Evolutionary conservation across 2,329 filamentous ascomycete species (phyloP).

Genomic region (Aspergillus alliaceus): DNA sequence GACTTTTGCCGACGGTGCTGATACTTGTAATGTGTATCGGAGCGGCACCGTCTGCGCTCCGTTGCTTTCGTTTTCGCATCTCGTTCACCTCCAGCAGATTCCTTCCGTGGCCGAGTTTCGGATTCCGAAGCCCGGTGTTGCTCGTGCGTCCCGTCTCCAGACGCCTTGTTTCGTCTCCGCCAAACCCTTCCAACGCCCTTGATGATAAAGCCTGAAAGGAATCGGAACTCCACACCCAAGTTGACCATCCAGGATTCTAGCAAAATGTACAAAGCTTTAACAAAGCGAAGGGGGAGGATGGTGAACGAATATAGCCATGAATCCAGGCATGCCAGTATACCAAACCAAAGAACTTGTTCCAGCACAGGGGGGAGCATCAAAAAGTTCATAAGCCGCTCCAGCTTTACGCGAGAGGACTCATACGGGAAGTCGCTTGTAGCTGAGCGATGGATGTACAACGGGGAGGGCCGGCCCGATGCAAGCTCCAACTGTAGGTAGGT

Average conservation of each 20-base stretch:
- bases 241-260: constrained; percentile 75
- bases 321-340: constrained; percentile 86
- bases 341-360: constrained; percentile 83
- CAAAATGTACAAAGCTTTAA: constrained; percentile 75
- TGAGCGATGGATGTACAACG: constrained; percentile 63
- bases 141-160: constrained; percentile 15
- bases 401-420: constrained; percentile 88
- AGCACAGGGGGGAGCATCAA: constrained; percentile 77
- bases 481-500: constrained; percentile 67
- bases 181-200: constrained; percentile 77
- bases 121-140: constrained; percentile 19
- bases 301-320: constrained; percentile 97
- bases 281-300: constrained; percentile 84
- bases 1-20: constrained; percentile 73
- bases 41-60: constrained; percentile 29
- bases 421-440: constrained; percentile 67
- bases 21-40: constrained; percentile 41
- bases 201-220: constrained; percentile 75
- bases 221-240: constrained; percentile 68
- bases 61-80: constrained; percentile 18
- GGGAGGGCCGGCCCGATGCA: constrained; percentile 60
- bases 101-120: constrained; percentile 19
- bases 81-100: constrained; percentile 17
- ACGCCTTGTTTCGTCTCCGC: constrained; percentile 50
- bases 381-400: constrained; percentile 88